phyloP scores from a whole-genome alignment of 2,329 filamentous ascomycete species.

The Ophiostoma fasciatum region DNA sequence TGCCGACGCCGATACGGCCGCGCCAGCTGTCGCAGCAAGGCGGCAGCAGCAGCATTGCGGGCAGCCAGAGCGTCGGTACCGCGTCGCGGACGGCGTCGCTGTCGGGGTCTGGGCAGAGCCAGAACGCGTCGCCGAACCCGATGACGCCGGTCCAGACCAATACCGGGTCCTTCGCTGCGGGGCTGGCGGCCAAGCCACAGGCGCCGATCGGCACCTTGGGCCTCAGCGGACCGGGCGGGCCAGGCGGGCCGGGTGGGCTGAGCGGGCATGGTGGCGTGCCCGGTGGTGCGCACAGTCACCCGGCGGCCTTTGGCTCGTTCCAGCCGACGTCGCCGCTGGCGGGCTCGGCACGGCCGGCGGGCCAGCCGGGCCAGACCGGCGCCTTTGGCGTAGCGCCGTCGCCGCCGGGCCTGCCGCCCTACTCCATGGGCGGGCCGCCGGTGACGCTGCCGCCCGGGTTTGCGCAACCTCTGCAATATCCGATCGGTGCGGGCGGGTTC shows the following conservation, averaged over 20 bases:
- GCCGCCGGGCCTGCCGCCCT: constrained; percentile 18
- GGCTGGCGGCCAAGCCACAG: too few species aligned
- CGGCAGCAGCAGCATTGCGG: constrained; percentile 48
- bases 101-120: constrained; percentile 37
- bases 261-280: too few species aligned
- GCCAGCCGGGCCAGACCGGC: constrained; percentile 21
- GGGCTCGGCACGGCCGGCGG: constrained; percentile 31
- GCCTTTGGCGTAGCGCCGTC: constrained; percentile 31
- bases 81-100: constrained; percentile 54
- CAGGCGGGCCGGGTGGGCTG: too few species aligned
- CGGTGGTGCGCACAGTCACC: too few species aligned
- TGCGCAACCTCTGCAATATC: constrained; percentile 1
- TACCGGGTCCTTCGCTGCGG: too few species aligned
- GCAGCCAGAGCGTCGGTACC: constrained; percentile 34
- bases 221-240: too few species aligned
- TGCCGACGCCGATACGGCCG: constrained; percentile 61
- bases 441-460: constrained; percentile 7
- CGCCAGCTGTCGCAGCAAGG: constrained; percentile 71
- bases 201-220: constrained; percentile 1
- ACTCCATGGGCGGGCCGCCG: constrained; percentile 25
- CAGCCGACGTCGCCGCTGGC: constrained; percentile 51
- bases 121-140: constrained; percentile 44
- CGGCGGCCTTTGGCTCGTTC: constrained; percentile 14
- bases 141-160: constrained; percentile 50
- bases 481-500: background rate